Conservation (phyloP, 768 basidiomycete species). For the Kwoniella dejecticola region DNA sequence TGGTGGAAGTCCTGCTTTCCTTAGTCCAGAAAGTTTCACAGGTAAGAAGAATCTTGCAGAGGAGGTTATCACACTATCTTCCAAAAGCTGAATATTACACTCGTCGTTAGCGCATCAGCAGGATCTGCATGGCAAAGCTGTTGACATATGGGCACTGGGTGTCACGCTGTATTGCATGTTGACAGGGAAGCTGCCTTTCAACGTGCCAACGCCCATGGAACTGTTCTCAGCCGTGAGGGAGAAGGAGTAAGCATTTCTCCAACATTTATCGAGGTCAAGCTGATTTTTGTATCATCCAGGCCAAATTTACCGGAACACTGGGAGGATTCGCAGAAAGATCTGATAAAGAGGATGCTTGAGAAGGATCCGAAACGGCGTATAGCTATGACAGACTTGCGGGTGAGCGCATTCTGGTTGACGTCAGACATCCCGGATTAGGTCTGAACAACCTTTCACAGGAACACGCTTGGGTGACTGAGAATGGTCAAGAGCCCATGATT, state of each 20-base stretch:
- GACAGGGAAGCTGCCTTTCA: slow-evolving; percentile 52
- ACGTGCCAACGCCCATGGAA: slow-evolving; percentile 49
- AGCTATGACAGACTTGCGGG: slow-evolving; percentile 44
- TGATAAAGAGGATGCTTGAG: slow-evolving; percentile 23
- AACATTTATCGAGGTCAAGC: not conserved
- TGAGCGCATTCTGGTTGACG: slow-evolving; percentile 18
- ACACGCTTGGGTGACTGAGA: slow-evolving; percentile 51
- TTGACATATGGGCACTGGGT: slow-evolving; percentile 55
- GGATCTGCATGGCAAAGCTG: slow-evolving; percentile 51
- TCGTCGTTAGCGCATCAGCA: slow-evolving; percentile 43
- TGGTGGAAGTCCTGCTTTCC: slow-evolving; percentile 56
- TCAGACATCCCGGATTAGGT: not conserved
- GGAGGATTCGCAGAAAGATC: slow-evolving; percentile 22
- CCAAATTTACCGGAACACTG: slow-evolving; percentile 48
- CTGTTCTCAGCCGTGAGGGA: slow-evolving; percentile 51
- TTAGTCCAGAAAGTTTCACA: slow-evolving; percentile 52
- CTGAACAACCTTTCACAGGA: slow-evolving; percentile 22
- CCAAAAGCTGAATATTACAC: too few relatives aligned
- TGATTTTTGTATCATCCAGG: slow-evolving; percentile 17
- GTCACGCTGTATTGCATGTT: slow-evolving; percentile 56
- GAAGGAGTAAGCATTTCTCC: slow-evolving; percentile 38
- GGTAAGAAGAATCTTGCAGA: slow-evolving; percentile 14
- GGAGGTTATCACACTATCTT: too few relatives aligned
- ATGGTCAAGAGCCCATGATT: slow-evolving; percentile 49
- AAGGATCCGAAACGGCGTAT: slow-evolving; percentile 47